Base-by-base conservation (phyloP, 192 early-diverging fungal species). In the Linnemannia hyalina region DNA sequence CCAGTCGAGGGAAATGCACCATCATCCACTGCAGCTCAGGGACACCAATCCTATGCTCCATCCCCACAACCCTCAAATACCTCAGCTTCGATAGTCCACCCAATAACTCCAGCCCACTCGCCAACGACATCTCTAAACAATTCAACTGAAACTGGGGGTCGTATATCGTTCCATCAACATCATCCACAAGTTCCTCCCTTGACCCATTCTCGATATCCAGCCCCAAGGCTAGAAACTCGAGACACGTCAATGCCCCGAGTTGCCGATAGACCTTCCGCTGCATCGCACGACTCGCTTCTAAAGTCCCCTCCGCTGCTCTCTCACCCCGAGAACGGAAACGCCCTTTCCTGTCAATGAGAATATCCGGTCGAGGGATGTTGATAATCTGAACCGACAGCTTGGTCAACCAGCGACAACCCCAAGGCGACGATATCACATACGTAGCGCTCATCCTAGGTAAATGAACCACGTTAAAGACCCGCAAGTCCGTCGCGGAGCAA, bases 361-460 rank as follows among this genome's bases (percentile, higher is more conserved):
- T 65, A 0, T 65, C 60, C 2, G 60, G 60, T 32, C 60, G 60
- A 65, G 60, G 60, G 13, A 65, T 65, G 13, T 65, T 65, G 10
- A 15, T 0, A 32, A 65, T 65, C 26, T 65, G 60, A 32, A 65
- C 29, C 7, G 60, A 29, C 26, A 65, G 60, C 11, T 32, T 65
- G 60, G 60, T 65, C 29, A 65, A 15, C 60, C 60, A 65, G n/a
- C 60, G 60, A 65, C 60, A 65, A 15, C n/a, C 26, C 60, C 60
- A 65, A 6, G 60, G 60, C 26, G 60, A 65, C 1, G 60, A 65
- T 10, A 65, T 65, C 29, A 32, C 60, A 13, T 65, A 29, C 11
- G 60, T 16, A 11, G 29, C 60, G 10, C 15, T 13, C 10, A 65
- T 65, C 11, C 11, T 65, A 15, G 60, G 60, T 35, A 65, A 15